Evolutionary conservation across 306 rosid genomes (phyloP), one percentile per base, ranked within the genome.

Genomic region (Corylus avellana): DNA sequence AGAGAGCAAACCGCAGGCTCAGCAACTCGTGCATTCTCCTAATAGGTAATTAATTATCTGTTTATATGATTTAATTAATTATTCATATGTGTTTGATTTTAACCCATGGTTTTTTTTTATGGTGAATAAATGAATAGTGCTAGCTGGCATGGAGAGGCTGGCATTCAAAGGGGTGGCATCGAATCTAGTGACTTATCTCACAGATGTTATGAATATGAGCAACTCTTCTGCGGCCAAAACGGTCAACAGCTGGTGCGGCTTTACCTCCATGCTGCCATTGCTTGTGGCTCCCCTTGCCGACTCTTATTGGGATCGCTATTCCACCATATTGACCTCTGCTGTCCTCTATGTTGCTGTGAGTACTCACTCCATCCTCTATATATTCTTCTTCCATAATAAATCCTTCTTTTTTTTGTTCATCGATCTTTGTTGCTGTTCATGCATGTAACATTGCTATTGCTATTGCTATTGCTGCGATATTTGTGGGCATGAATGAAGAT

Each of bases 81-180:
- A 35, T 5, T 39, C 44, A 37, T 2, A 8, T 64, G 10, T 14
- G 32, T 29, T 14, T 27, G 4, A 63, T 37, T 16, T 64, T 32
- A 32, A 32, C 2, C 8, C 4, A 27, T 55, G 7, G 4, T 32
- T 32, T 2, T 32, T 32, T 48, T n/a, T 74, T 42, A 10, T 39
- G 48, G 17, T 37, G 16, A 29, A 29, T 4, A 29, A 29, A 29
- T 4, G 16, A 8, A 12, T 54, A 94, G 97, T 83, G 76, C 82
- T 92, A 68, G 88, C 96, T 83, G 98, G 98, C 35, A 88, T 95
- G 84, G 98, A 95, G 86, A 92, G 98, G 88, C 89, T 95, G 80
- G 97, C 91, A 70, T 95, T 86, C 85, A 92, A 95, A 79, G 98
- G 97, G 61, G 98, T 92, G 53, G 92, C 98, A 12, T 92, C 97